Conservation (phyloP, 1,139 yeast species). For the Saccharomyces pastorianus region DNA sequence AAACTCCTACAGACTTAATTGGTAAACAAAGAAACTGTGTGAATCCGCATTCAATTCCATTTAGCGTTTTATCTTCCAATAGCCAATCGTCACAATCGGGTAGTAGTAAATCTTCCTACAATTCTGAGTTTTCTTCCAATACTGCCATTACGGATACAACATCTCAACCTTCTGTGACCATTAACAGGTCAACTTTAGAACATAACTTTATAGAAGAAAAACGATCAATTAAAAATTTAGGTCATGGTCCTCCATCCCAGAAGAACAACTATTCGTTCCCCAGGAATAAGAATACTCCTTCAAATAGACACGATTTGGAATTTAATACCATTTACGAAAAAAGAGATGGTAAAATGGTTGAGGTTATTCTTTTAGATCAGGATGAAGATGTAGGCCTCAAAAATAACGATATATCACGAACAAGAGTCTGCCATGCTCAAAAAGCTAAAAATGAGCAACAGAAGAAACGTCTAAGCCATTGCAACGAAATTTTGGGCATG, state of each 20-base stretch:
- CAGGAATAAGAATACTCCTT: background rate
- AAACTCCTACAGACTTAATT: background rate
- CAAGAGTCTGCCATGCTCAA: slow-evolving; percentile 2
- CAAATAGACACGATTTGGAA: background rate
- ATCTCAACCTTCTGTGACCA: slow-evolving; percentile 10
- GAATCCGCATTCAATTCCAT: background rate
- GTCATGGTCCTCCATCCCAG: background rate
- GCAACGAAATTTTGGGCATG: slow-evolving; percentile 17
- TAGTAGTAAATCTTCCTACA: slow-evolving; percentile 15
- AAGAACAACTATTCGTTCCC: background rate
- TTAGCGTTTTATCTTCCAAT: slow-evolving; percentile 16
- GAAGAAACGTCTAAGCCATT: slow-evolving; percentile 9
- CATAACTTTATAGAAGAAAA: background rate
- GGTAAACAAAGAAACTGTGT: background rate
- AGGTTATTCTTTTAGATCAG: slow-evolving; percentile 23
- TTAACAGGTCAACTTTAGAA: background rate
- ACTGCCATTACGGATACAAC: slow-evolving; percentile 19
- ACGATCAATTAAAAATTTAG: background rate
- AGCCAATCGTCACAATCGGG: slow-evolving; percentile 22
- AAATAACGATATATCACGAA: background rate
- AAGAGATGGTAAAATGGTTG: slow-evolving; percentile 20
- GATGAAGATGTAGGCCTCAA: slow-evolving; percentile 5
- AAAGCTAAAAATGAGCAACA: background rate
- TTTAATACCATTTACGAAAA: slow-evolving; percentile 12
- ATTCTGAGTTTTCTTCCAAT: slow-evolving; percentile 23